Conservation (phyloP, 116 monocot genomes). For the Papilionanthe hybrid region DNA sequence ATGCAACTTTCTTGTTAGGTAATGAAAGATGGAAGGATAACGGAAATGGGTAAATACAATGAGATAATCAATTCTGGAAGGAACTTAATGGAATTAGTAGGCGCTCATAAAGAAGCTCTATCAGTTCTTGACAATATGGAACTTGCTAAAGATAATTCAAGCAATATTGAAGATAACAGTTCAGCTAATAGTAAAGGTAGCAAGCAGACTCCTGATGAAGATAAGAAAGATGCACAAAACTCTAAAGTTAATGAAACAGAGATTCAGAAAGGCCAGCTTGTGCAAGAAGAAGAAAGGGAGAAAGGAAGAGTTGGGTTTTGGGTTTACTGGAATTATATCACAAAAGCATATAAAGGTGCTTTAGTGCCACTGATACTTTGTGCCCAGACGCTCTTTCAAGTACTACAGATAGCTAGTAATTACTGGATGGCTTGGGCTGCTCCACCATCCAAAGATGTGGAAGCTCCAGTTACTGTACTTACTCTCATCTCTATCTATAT, state of each 20-base stretch:
- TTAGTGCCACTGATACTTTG: slow-evolving; percentile 56
- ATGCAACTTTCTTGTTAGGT: slow-evolving; percentile 20
- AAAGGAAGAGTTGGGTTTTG: slow-evolving; percentile 65
- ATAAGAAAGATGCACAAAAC: slow-evolving; percentile 20
- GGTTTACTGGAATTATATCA: slow-evolving; percentile 69
- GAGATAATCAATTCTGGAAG: slow-evolving; percentile 52
- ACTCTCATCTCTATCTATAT: slow-evolving; percentile 51
- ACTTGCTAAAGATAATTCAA: slow-evolving; percentile 11
- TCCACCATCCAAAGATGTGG: slow-evolving; percentile 35
- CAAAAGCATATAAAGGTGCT: slow-evolving; percentile 53
- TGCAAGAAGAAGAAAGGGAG: slow-evolving; percentile 79
- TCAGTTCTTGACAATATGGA: slow-evolving; percentile 39
- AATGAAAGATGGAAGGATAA: slow-evolving; percentile 51
- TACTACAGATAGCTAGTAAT: slow-evolving; percentile 62
- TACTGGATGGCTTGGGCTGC: slow-evolving; percentile 83
- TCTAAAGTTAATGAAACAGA: slow-evolving; percentile 25
- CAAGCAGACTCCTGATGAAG: slow-evolving; percentile 9
- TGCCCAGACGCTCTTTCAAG: slow-evolving; percentile 50
- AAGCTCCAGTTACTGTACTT: slow-evolving; percentile 38
- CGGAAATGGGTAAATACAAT: slow-evolving; percentile 50
- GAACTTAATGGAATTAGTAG: slow-evolving; percentile 59
- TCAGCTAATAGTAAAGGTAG: slow-evolving; percentile 7
- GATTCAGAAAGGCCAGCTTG: slow-evolving; percentile 46
- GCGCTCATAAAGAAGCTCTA: slow-evolving; percentile 52
- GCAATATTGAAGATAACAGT: background rate